Percentiles rank a stretch among this genome's conserved stretches.
phyloP scores from a whole-genome alignment of 2,329 filamentous ascomycete genomes.

The Tolypocladium tundrense region DNA sequence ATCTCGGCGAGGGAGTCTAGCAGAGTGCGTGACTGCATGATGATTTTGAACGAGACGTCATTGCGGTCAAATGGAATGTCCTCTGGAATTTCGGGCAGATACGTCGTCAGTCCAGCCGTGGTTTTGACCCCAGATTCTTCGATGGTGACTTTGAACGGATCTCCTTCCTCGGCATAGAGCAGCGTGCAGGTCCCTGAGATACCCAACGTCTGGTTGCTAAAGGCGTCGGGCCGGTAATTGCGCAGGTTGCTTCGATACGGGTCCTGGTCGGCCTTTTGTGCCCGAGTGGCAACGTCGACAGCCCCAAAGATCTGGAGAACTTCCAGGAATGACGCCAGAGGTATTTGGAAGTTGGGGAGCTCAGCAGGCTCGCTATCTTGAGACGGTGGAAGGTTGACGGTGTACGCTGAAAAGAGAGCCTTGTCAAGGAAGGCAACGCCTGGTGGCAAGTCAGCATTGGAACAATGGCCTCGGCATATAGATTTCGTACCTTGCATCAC shows the following conservation, averaged over 20 bases:
- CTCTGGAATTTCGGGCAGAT: conserved; percentile 62
- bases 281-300: conserved; percentile 53
- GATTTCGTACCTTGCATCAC: conserved; percentile 70
- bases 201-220: conserved; percentile 72
- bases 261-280: conserved; percentile 48
- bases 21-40: conserved; percentile 72
- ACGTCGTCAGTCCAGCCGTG: conserved; percentile 83
- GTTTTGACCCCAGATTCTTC: conserved; percentile 82
- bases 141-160: conserved; percentile 73
- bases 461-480: background rate
- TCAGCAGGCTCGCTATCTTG: conserved; percentile 28
- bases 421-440: conserved; percentile 71
- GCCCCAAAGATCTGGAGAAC: conserved; percentile 92
- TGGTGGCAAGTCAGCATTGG: conserved; percentile 4
- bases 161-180: conserved; percentile 63
- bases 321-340: conserved; percentile 77
- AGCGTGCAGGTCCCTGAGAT: conserved; percentile 81
- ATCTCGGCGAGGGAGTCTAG: conserved; percentile 64
- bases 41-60: conserved; percentile 78
- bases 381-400: conserved; percentile 42
- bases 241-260: conserved; percentile 51
- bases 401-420: conserved; percentile 78
- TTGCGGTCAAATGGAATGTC: conserved; percentile 84
- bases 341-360: conserved; percentile 73
- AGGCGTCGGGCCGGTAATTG: conserved; percentile 60